These are phyloP conservation scores for Pyrus betulifolia DNA, from an alignment of 306 rosid genomes.

Conservation along the genomic window DNA sequence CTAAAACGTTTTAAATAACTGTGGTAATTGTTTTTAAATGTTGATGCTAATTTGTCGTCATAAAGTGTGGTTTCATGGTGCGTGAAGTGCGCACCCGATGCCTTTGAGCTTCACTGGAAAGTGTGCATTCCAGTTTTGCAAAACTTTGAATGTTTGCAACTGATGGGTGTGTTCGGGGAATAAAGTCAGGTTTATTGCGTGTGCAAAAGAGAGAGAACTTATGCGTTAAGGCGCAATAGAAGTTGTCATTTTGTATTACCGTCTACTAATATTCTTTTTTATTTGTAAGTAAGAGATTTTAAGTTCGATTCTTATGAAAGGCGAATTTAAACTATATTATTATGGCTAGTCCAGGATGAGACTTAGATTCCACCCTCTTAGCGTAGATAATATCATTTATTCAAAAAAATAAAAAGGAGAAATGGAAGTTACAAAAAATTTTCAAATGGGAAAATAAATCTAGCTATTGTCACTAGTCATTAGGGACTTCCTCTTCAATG, in stretches of 20 bases:
- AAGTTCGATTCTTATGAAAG: too few relatives aligned
- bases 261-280: too few relatives aligned
- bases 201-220: background rate
- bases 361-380: too few relatives aligned
- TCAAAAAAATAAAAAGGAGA: too few relatives aligned
- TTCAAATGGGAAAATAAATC: too few relatives aligned
- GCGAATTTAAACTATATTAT: too few relatives aligned
- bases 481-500: too few relatives aligned
- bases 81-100: conserved; percentile 2
- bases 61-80: background rate
- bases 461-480: too few relatives aligned
- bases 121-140: background rate
- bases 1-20: background rate
- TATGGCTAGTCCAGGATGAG: accelerated
- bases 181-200: background rate
- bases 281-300: too few relatives aligned
- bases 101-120: background rate
- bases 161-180: background rate
- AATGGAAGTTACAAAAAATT: too few relatives aligned
- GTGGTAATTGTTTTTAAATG: background rate
- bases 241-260: too few relatives aligned
- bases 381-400: too few relatives aligned
- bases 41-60: background rate
- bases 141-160: background rate
- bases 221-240: background rate